These are phyloP conservation scores for Bipolaris bicolor DNA, from an alignment of 2,329 filamentous ascomycete genomes.

Conservation along the genomic window DNA sequence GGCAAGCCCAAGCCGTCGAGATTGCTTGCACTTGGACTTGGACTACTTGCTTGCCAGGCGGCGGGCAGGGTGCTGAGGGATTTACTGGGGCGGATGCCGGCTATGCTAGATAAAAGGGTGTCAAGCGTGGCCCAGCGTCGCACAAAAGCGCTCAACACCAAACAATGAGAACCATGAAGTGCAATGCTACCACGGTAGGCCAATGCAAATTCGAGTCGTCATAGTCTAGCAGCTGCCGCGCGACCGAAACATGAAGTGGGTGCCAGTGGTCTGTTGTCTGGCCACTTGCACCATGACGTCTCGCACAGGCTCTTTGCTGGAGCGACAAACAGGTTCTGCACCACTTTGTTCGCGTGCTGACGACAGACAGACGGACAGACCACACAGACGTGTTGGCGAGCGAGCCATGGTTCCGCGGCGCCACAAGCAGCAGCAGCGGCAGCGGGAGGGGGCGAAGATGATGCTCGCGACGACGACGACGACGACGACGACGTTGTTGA, in stretches of 20 bases:
- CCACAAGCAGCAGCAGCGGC: slow-evolving; percentile 6
- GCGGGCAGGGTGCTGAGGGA: slow-evolving; percentile 12
- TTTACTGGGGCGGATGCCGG: slow-evolving; percentile 17
- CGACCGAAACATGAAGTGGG: slow-evolving; percentile 24
- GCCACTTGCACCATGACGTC: slow-evolving; percentile 7
- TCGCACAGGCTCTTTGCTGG: neutral
- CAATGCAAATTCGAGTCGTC: slow-evolving; percentile 16
- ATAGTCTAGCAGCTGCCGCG: slow-evolving; percentile 17
- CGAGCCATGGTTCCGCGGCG: slow-evolving; percentile 3
- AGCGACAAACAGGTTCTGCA: slow-evolving; percentile 3
- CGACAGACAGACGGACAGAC: slow-evolving; percentile 27
- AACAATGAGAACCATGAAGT: slow-evolving; percentile 13
- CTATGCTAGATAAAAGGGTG: slow-evolving; percentile 8
- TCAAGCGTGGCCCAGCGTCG: slow-evolving; percentile 17
- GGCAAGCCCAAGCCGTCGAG: neutral
- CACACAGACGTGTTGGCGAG: neutral
- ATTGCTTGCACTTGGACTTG: neutral
- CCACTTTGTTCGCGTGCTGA: slow-evolving; percentile 15
- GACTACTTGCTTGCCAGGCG: slow-evolving; percentile 1
- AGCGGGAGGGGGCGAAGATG: neutral
- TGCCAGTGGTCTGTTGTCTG: slow-evolving; percentile 15
- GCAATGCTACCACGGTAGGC: slow-evolving; percentile 12
- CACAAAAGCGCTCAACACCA: slow-evolving; percentile 19
- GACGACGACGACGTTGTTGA: no score
- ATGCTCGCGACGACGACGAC: neutral